A percentile compares a stretch with the other conserved stretches of the same genome.
Evolutionary conservation across 1,139 yeast genomes (phyloP).

Genomic region (Tardiomyces depauwii): DNA sequence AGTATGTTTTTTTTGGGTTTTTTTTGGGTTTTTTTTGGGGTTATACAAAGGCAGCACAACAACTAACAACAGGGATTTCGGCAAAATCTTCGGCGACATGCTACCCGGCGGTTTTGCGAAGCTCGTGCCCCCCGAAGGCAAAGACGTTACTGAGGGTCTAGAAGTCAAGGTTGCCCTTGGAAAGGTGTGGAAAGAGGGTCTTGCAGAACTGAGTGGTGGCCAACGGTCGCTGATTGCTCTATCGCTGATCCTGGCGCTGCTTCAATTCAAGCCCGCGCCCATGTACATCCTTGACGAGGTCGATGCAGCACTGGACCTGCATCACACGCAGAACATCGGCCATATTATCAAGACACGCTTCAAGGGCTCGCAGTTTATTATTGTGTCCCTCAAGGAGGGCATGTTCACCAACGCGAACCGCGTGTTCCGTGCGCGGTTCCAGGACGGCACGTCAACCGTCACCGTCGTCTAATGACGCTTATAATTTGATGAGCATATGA

Average conservation of each 20-base stretch:
- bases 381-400: conserved; percentile 93
- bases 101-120: conserved; percentile 88
- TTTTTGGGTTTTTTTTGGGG: too few relatives aligned
- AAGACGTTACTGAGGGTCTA: conserved; percentile 81
- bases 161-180: conserved; percentile 90
- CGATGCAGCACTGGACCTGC: conserved; percentile 93
- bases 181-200: conserved; percentile 88
- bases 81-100: conserved; percentile 81
- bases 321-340: conserved; percentile 97
- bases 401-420: conserved; percentile 97
- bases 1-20: not conserved
- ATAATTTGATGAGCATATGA: not conserved
- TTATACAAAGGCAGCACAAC: not conserved
- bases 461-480: conserved; percentile 14
- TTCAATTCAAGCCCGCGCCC: conserved; percentile 96
- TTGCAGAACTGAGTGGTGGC: conserved; percentile 94
- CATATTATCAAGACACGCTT: conserved; percentile 90
- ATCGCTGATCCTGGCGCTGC: conserved; percentile 77
- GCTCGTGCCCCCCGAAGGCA: conserved; percentile 66
- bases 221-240: conserved; percentile 90
- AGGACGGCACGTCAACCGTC: conserved; percentile 93
- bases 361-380: conserved; percentile 91
- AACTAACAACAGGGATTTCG: conserved; percentile 49
- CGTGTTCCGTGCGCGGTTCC: conserved; percentile 86
- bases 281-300: conserved; percentile 96